Evolutionary conservation across 306 rosid species (phyloP).

Genomic region (Coriaria nepalensis): DNA sequence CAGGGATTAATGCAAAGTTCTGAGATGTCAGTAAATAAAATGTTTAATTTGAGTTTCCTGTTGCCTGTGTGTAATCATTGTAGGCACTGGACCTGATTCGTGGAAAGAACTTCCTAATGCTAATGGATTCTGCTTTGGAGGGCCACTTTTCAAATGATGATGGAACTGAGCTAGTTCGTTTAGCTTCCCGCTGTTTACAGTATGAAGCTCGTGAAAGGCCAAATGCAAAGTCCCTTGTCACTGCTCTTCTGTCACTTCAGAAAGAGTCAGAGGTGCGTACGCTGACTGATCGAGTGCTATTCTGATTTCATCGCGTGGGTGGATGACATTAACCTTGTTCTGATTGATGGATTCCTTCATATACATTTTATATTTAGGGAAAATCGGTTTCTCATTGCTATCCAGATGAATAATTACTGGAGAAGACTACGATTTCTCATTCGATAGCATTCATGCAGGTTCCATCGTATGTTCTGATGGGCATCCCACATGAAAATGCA

Average conservation of each 20-base stretch:
- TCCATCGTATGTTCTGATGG: conserved; percentile 58
- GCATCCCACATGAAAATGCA: conserved; percentile 41
- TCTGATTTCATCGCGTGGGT: too few relatives aligned
- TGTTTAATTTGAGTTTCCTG: background rate
- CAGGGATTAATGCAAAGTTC: background rate
- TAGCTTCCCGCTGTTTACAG: conserved; percentile 91
- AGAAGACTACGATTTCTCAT: conserved; percentile 38
- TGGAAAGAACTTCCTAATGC: conserved; percentile 77
- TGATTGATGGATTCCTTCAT: too few relatives aligned
- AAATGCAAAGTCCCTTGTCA: conserved; percentile 75
- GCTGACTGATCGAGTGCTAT: background rate
- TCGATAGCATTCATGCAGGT: conserved; percentile 42
- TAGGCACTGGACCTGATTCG: conserved; percentile 96
- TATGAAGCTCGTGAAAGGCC: conserved; percentile 98
- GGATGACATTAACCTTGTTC: too few relatives aligned
- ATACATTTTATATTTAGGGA: too few relatives aligned
- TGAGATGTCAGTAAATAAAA: background rate
- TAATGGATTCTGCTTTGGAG: conserved; percentile 92
- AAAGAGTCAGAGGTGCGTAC: conserved; percentile 71
- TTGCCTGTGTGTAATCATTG: conserved; percentile 4
- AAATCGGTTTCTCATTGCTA: too few relatives aligned
- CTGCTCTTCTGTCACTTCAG: conserved; percentile 69
- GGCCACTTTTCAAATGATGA: conserved; percentile 94
- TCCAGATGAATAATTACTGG: background rate
- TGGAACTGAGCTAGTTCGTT: conserved; percentile 85